Evolutionary conservation across 1,284 basidiomycete genomes (phyloP).

Genomic region (Amylostereum chailletii): DNA sequence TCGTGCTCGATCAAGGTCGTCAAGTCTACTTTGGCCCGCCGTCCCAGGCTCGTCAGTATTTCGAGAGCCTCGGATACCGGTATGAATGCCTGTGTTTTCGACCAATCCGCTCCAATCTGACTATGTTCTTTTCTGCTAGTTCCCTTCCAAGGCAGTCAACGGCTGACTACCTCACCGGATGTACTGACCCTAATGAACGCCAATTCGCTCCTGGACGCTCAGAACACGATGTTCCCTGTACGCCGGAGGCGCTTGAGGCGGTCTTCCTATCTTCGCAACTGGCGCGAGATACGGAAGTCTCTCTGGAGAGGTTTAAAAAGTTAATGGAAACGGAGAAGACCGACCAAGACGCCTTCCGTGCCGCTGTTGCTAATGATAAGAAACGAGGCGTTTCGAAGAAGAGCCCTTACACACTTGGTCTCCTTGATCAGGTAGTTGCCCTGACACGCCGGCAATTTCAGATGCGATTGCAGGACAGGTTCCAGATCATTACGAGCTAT

Average conservation of each 20-base stretch:
- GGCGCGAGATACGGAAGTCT: slow-evolving; percentile 37
- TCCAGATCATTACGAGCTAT: slow-evolving; percentile 72
- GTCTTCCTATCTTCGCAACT: slow-evolving; percentile 57
- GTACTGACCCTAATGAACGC: slow-evolving; percentile 82
- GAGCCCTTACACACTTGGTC: slow-evolving; percentile 83
- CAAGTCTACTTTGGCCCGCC: slow-evolving; percentile 80
- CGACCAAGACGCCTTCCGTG: slow-evolving; percentile 69
- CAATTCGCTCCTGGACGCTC: slow-evolving; percentile 71
- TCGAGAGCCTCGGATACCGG: slow-evolving; percentile 72
- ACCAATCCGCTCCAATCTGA: not conserved
- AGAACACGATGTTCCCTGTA: slow-evolving; percentile 58
- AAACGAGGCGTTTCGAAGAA: slow-evolving; percentile 77
- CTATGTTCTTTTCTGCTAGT: not conserved
- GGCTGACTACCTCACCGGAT: slow-evolving; percentile 77
- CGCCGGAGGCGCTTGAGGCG: slow-evolving; percentile 63
- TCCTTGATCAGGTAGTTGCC: slow-evolving; percentile 65
- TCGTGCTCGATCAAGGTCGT: slow-evolving; percentile 73
- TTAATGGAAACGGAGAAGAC: slow-evolving; percentile 55
- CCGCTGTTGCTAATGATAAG: slow-evolving; percentile 75
- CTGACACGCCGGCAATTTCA: slow-evolving; percentile 73
- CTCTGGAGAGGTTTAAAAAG: slow-evolving; percentile 56
- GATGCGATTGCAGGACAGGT: slow-evolving; percentile 73
- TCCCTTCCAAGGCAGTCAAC: slow-evolving; percentile 67
- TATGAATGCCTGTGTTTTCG: not conserved
- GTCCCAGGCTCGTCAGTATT: slow-evolving; percentile 68